Evolutionary conservation across 2,329 filamentous ascomycete genomes (phyloP).

Genomic region (Pseudogymnoascus sp.): DNA sequence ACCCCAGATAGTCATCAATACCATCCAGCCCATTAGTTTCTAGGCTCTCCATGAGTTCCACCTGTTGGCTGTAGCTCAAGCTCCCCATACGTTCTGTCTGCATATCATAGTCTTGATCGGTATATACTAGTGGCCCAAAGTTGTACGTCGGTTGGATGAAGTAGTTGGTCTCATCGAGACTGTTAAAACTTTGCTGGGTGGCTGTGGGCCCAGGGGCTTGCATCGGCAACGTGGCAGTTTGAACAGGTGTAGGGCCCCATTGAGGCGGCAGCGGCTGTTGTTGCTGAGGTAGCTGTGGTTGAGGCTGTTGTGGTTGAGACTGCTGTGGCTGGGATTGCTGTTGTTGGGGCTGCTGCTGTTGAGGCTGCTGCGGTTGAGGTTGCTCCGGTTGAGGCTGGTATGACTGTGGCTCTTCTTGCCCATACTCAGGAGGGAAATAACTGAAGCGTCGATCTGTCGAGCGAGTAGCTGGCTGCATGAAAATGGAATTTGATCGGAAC

Average conservation of each 20-base stretch:
- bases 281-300: constrained; percentile 17
- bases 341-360: neutral
- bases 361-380: neutral
- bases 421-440: constrained; percentile 51
- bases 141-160: constrained; percentile 23
- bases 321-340: neutral
- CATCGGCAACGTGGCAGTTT: neutral
- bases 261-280: constrained; percentile 21
- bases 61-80: constrained; percentile 70
- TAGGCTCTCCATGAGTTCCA: constrained; percentile 72
- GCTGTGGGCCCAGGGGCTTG: neutral
- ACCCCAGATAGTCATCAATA: constrained; percentile 37
- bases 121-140: constrained; percentile 25
- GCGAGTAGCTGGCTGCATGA: constrained; percentile 47
- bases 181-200: neutral
- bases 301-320: neutral
- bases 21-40: constrained; percentile 59
- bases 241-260: constrained; percentile 20
- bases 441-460: constrained; percentile 49
- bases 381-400: neutral
- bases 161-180: constrained; percentile 21
- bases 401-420: neutral
- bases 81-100: constrained; percentile 52
- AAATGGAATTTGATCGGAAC: constrained; percentile 61
- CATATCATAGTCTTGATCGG: constrained; percentile 36